Percentiles rank a stretch among this genome's conserved stretches.
Evolutionary conservation across 164 flowering plant genomes (phyloP).

Genomic region (Vitis rotundifolia): DNA sequence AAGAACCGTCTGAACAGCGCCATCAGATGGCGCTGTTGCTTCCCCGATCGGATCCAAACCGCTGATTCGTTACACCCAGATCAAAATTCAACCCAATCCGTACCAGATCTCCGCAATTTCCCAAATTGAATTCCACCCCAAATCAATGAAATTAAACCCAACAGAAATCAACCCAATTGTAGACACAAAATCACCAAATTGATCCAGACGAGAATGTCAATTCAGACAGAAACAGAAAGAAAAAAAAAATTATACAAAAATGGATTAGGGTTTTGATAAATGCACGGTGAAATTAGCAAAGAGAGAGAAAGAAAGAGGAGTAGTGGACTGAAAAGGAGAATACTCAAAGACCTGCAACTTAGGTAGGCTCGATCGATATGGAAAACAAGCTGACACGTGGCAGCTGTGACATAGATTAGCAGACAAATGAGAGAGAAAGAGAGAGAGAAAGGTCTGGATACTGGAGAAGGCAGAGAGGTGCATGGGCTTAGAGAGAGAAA

Average conservation of each 20-base stretch:
- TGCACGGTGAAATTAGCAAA: not conserved
- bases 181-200: not conserved
- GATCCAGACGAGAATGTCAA: not conserved
- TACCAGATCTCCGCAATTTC: conserved; percentile 24
- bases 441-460: conserved; percentile 8
- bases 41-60: conserved; percentile 64
- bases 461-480: conserved; percentile 1
- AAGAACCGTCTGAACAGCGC: conserved; percentile 96
- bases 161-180: not conserved
- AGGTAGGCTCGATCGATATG: too few species aligned
- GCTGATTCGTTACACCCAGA: conserved; percentile 17
- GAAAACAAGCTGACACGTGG: too few species aligned
- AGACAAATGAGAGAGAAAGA: conserved; percentile 4
- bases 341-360: not conserved
- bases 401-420: not conserved
- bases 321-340: conserved; percentile 27
- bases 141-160: conserved; percentile 4
- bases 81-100: conserved; percentile 17
- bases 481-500: not conserved
- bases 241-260: not conserved
- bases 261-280: conserved; percentile 3
- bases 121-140: not conserved
- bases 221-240: not conserved
- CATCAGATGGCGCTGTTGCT: conserved; percentile 81
- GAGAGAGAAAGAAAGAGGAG: conserved; percentile 16